phyloP scores from a whole-genome alignment of 2,329 filamentous ascomycete species.

The Colletotrichum noveboracense region DNA sequence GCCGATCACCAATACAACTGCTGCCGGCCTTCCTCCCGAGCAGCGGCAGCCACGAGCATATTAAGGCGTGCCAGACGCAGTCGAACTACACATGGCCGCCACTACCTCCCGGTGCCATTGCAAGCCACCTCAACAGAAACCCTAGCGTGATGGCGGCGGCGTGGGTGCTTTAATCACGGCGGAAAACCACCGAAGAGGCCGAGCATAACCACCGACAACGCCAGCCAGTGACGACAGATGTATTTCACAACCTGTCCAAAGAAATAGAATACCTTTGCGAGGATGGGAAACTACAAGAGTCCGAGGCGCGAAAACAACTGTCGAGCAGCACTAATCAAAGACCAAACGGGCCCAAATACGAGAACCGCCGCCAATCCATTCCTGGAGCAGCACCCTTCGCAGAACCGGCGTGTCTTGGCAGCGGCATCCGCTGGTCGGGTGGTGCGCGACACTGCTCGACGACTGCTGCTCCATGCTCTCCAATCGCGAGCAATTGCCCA shows the following conservation, averaged over 20 bases:
- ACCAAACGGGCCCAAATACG: slow-evolving; percentile 1
- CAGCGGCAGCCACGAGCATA: neutral
- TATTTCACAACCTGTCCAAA: neutral
- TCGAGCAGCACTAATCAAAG: neutral
- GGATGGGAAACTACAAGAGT: neutral
- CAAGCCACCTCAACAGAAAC: slow-evolving; percentile 16
- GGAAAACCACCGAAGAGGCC: neutral
- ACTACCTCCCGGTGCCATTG: neutral
- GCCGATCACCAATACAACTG: neutral
- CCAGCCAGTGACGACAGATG: neutral
- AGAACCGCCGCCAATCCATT: slow-evolving; percentile 17
- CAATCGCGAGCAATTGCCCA: neutral
- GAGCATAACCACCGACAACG: neutral
- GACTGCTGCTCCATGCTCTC: neutral
- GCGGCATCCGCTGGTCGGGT: neutral
- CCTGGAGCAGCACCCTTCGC: slow-evolving; percentile 9
- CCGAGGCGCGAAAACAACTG: slow-evolving; percentile 1
- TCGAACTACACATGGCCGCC: slow-evolving; percentile 4
- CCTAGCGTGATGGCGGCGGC: neutral
- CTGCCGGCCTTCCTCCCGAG: neutral
- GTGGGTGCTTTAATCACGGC: neutral
- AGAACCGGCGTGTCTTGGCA: slow-evolving; percentile 11
- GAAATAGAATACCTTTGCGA: neutral
- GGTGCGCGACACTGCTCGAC: neutral
- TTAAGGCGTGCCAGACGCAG: neutral